Evolutionary conservation across 768 basidiomycete genomes (phyloP).

Genomic region (Boletus insuetus): DNA sequence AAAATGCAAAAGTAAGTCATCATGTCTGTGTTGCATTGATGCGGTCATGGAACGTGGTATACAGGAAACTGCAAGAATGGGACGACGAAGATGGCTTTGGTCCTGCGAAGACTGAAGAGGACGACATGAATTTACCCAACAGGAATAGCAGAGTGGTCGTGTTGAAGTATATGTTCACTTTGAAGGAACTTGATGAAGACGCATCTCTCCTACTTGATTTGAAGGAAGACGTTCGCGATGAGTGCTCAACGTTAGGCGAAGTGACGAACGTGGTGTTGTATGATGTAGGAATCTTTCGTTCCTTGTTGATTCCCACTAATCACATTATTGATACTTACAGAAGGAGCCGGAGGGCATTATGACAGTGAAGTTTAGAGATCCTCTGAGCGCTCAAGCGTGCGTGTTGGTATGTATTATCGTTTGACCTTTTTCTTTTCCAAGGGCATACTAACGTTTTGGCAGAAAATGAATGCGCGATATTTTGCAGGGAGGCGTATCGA

Average conservation of each 20-base stretch:
- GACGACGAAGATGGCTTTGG: constrained; percentile 93
- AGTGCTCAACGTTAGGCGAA: constrained; percentile 85
- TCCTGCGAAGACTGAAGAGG: constrained; percentile 57
- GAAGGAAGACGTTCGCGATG: constrained; percentile 95
- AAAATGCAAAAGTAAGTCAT: constrained; percentile 78
- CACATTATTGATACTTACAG: constrained; percentile 39
- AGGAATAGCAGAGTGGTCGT: constrained; percentile 81
- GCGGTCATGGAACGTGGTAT: not conserved
- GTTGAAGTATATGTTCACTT: constrained; percentile 92
- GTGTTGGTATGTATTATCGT: constrained; percentile 49
- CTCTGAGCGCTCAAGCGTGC: constrained; percentile 91
- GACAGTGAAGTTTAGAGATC: constrained; percentile 94
- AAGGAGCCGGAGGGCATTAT: constrained; percentile 92
- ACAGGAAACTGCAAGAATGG: constrained; percentile 91
- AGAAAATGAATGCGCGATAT: constrained; percentile 95
- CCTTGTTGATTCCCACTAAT: constrained; percentile 1
- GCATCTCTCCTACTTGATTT: constrained; percentile 82
- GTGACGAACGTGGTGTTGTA: constrained; percentile 95
- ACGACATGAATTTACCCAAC: constrained; percentile 43
- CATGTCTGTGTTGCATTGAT: not conserved
- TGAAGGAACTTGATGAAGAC: constrained; percentile 83
- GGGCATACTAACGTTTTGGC: not conserved
- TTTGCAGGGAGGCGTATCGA: constrained; percentile 83
- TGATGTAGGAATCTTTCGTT: constrained; percentile 60
- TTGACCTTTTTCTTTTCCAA: too few relatives aligned